Evolutionary conservation across 208 protist species (phyloP), one percentile per base, ranked within the genome.

Genomic region (Spongospora subterranea): DNA sequence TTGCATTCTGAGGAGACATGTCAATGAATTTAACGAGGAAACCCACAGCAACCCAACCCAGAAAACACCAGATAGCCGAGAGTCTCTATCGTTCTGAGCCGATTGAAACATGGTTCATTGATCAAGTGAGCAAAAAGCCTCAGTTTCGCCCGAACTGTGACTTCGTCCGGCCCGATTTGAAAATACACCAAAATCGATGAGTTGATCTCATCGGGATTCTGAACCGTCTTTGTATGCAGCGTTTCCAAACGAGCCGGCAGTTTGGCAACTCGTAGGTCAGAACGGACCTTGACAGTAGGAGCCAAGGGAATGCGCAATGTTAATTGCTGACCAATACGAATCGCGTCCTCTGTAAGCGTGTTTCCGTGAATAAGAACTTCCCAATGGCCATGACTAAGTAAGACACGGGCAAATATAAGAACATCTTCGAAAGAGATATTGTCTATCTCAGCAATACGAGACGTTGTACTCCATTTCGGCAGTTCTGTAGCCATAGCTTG

Each of bases 31-130:
- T 20, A 82, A 89, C 88, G 6, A 20, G 38, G 65, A 71, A 38
- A 71, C 45, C 17, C 29, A 45, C 29, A 20, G n/a, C 65, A 6
- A 32, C n/a, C 17, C 46, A 32, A 17, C 50, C 50, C 24, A 6
- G 88, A 89, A 29, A 60, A 89, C 17, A 89, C 88, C 6, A 89
- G 54, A 45, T 89, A 89, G 17, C 88, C 88, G 17, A 89, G 54
- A 20, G 6, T 6, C 54, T 89, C 88, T 13, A 76, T 65, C 13
- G 88, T 89, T 60, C 88, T 6, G 13, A 89, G 88, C 1, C 54
- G 88, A 45, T 89, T 6, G 88, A 89, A 89, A 45, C 88, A 89
- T 89, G 88, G 88, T 29, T 76, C 88, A 20, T 38, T 6, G 6
- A 13, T n/a, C 6, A 89, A 20, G n/a, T 89, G 88, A 17, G 88